Conservation (phyloP, 306 rosid genomes). For the Gillenia trifoliata region DNA sequence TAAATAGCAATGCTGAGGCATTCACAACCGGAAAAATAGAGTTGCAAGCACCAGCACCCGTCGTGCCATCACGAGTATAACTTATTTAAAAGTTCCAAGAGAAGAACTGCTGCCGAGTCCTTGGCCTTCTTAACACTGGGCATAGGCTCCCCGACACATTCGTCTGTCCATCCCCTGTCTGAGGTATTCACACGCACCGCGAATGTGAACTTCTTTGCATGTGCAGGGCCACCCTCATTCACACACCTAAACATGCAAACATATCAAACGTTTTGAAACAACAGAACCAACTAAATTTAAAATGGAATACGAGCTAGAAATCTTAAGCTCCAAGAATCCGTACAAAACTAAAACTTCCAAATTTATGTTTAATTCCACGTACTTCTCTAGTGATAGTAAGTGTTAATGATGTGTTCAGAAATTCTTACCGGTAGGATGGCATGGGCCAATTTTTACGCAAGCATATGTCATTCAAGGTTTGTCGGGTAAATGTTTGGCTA, state of each 20-base stretch:
- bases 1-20: constrained; percentile 7
- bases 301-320: neutral
- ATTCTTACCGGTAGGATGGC: constrained; percentile 75
- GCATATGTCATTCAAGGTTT: constrained; percentile 88
- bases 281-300: neutral
- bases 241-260: constrained; percentile 58
- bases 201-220: constrained; percentile 94
- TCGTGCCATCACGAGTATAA: constrained; percentile 51
- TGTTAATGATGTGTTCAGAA: neutral
- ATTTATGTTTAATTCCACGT: neutral
- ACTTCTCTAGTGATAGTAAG: neutral
- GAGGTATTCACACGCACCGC: constrained; percentile 89
- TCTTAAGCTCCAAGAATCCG: neutral
- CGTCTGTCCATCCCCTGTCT: constrained; percentile 89
- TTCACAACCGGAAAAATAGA: neutral
- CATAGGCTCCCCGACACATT: constrained; percentile 97
- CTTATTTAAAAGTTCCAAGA: constrained; percentile 71
- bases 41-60: neutral
- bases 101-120: constrained; percentile 96
- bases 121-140: constrained; percentile 98
- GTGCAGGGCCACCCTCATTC: constrained; percentile 98
- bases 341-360: neutral
- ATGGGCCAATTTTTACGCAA: constrained; percentile 96
- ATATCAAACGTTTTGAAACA: neutral
- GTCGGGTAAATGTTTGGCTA: constrained; percentile 86